phyloP scores from a whole-genome alignment of 108 stramenopile species.

The Ochromonas danica region DNA sequence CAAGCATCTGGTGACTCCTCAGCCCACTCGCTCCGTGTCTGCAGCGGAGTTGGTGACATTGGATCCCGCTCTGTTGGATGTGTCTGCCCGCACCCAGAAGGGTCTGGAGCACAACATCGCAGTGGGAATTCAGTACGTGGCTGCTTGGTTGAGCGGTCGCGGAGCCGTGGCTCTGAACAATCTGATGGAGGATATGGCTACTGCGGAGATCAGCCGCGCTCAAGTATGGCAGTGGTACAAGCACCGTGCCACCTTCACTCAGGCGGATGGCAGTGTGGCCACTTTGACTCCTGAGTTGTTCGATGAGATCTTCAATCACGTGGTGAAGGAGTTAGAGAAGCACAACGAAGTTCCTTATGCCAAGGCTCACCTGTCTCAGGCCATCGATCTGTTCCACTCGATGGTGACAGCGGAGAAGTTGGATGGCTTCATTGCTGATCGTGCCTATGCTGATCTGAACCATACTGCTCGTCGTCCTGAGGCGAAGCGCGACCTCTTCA shows the following conservation, averaged over 20 bases:
- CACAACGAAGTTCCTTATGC: not conserved
- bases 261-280: not conserved
- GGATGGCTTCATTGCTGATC: not conserved
- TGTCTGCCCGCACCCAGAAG: not conserved
- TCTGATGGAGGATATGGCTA: conserved; percentile 90
- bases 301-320: not conserved
- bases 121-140: not conserved
- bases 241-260: conserved; percentile 26
- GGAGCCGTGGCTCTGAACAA: conserved; percentile 23
- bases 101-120: not conserved
- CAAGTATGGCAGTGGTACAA: conserved; percentile 62
- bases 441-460: not conserved
- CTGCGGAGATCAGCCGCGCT: conserved; percentile 86
- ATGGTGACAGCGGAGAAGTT: not conserved
- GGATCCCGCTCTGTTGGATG: not conserved
- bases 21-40: too few species aligned
- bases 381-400: not conserved
- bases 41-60: not conserved
- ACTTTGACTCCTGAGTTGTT: not conserved
- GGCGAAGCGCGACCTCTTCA: too few species aligned
- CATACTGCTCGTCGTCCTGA: too few species aligned
- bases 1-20: not conserved
- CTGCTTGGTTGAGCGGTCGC: not conserved
- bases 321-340: not conserved
- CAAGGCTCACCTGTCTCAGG: not conserved